Evolutionary conservation across 2,329 filamentous ascomycete genomes (phyloP).

Genomic region (Cladosporium cucumerinum): DNA sequence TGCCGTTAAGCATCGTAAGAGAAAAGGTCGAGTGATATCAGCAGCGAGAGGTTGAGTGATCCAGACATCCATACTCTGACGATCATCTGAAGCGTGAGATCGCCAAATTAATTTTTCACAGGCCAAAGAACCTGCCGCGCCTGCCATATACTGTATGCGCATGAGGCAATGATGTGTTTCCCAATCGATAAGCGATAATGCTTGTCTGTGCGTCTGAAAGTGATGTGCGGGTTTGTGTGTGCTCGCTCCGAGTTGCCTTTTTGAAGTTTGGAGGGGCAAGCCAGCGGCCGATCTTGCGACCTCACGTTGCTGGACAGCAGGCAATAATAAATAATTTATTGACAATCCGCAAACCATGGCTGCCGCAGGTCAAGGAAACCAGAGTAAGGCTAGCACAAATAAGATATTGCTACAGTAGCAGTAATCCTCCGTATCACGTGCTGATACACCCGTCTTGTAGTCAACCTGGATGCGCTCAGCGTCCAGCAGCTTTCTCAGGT

Average conservation of each 20-base stretch:
- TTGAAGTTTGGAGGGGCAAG: slow-evolving; percentile 1
- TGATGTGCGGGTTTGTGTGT: neutral
- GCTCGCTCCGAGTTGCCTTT: slow-evolving; percentile 12
- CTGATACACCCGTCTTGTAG: slow-evolving; percentile 31
- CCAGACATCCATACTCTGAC: neutral
- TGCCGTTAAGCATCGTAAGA: neutral
- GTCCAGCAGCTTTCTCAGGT: slow-evolving; percentile 82
- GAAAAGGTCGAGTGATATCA: neutral
- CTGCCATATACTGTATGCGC: neutral
- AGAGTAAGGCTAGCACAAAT: slow-evolving; percentile 13
- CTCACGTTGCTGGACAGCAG: slow-evolving; percentile 12
- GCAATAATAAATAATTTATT: neutral
- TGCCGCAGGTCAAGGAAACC: slow-evolving; percentile 11
- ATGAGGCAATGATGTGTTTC: neutral
- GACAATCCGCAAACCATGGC: slow-evolving; percentile 11
- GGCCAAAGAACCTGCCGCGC: neutral
- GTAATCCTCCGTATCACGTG: neutral
- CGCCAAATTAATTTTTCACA: neutral
- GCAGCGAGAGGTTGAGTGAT: slow-evolving; percentile 2
- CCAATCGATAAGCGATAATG: slow-evolving; percentile 5
- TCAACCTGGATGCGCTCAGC: slow-evolving; percentile 74
- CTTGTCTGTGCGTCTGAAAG: slow-evolving; percentile 8
- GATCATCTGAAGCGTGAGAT: slow-evolving; percentile 5
- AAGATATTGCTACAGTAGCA: neutral
- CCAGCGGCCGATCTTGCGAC: slow-evolving; percentile 12